Evolutionary conservation across 768 basidiomycete genomes (phyloP).

Genomic region (Clavaria fumosa): DNA sequence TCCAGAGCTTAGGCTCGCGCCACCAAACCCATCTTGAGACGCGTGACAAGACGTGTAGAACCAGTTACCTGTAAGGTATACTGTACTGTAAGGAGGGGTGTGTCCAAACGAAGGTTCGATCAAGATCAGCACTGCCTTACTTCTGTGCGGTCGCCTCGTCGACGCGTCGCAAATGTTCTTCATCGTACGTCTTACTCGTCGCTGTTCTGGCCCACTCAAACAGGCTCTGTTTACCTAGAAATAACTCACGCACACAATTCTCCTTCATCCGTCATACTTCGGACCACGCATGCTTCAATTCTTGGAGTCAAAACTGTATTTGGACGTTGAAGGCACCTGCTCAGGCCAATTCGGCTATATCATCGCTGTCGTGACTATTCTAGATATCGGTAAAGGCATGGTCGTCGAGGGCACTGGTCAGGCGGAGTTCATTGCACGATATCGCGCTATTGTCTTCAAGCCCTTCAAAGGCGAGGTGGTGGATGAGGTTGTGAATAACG

Average conservation of each 20-base stretch:
- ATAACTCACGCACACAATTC: conserved; percentile 93
- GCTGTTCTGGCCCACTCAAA: conserved; percentile 1
- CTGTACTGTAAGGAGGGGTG: too few relatives aligned
- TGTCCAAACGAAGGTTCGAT: too few relatives aligned
- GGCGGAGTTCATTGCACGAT: conserved; percentile 89
- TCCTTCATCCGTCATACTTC: conserved; percentile 96
- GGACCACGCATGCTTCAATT: conserved; percentile 91
- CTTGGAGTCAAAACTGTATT: conserved; percentile 84
- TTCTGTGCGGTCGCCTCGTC: too few relatives aligned
- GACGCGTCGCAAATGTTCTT: conserved; percentile 73
- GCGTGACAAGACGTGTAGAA: too few relatives aligned
- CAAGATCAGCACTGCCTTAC: too few relatives aligned
- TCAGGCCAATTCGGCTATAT: conserved; percentile 92
- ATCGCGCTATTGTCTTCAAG: conserved; percentile 96
- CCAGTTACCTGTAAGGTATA: too few relatives aligned
- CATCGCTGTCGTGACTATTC: conserved; percentile 80
- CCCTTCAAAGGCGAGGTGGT: conserved; percentile 99
- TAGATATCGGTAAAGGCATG: conserved; percentile 87
- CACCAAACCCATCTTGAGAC: too few relatives aligned
- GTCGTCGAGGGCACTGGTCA: conserved; percentile 84
- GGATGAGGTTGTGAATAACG: conserved; percentile 89
- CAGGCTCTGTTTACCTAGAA: conserved; percentile 36
- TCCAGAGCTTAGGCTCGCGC: too few relatives aligned
- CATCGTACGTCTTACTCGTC: conserved; percentile 36
- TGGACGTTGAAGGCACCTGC: conserved; percentile 95